These are phyloP conservation scores for Pythium angustatum DNA, from an alignment of 352 stramenopile species.

Conservation along the genomic window DNA sequence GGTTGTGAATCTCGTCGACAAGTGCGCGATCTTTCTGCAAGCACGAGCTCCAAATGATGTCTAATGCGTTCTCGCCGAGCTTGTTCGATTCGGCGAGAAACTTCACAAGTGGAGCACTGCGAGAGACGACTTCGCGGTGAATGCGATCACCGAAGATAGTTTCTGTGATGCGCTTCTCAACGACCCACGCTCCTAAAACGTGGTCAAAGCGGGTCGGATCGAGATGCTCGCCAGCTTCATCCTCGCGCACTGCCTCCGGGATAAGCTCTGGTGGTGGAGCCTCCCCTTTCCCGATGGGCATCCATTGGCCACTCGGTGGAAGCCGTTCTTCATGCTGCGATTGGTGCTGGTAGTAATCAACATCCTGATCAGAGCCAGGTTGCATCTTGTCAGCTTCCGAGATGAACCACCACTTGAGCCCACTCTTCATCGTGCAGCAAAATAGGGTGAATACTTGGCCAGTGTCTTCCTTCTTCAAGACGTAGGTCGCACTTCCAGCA, in stretches of 20 bases:
- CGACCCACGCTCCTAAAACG: slow-evolving; percentile 72
- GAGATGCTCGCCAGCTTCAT: slow-evolving; percentile 44
- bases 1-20: slow-evolving; percentile 80
- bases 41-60: slow-evolving; percentile 80
- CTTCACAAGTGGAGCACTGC: slow-evolving; percentile 78
- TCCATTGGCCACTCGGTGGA: slow-evolving; percentile 90
- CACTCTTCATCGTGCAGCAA: slow-evolving; percentile 97
- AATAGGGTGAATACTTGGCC: slow-evolving; percentile 93
- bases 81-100: slow-evolving; percentile 84
- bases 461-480: slow-evolving; percentile 71
- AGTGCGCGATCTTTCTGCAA: slow-evolving; percentile 85
- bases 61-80: slow-evolving; percentile 57
- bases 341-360: slow-evolving; percentile 99
- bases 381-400: slow-evolving; percentile 96
- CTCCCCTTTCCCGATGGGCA: slow-evolving; percentile 75
- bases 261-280: slow-evolving; percentile 70
- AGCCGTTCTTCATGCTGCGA: slow-evolving; percentile 93
- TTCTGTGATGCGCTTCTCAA: slow-evolving; percentile 73
- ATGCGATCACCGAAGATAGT: slow-evolving; percentile 89
- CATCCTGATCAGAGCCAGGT: slow-evolving; percentile 97
- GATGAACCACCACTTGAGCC: slow-evolving; percentile 99
- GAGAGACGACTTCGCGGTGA: slow-evolving; percentile 86
- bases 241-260: slow-evolving; percentile 58
- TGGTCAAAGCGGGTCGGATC: slow-evolving; percentile 61
- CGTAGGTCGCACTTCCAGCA: slow-evolving; percentile 65